phyloP scores from a whole-genome alignment of 1,284 basidiomycete genomes.

The Marasmius fiardii region DNA sequence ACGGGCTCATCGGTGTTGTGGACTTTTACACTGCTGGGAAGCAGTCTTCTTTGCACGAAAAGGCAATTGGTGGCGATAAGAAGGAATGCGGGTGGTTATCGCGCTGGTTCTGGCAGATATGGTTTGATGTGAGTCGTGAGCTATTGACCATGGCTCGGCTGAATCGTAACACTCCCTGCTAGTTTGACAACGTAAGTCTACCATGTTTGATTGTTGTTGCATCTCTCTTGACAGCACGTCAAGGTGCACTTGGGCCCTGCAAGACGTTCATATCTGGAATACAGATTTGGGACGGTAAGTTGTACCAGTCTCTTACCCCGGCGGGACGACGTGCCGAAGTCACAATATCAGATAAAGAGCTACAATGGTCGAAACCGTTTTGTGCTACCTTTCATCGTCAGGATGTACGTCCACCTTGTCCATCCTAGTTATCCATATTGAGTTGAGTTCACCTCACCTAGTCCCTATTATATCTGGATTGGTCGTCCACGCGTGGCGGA shows the following conservation, averaged over 20 bases:
- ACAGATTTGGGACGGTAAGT: conserved; percentile 71
- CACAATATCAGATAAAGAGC: conserved; percentile 45
- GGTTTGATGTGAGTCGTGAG: conserved; percentile 71
- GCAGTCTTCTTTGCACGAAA: conserved; percentile 52
- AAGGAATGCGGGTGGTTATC: conserved; percentile 73
- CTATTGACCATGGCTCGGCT: conserved; percentile 2
- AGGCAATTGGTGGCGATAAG: conserved; percentile 67
- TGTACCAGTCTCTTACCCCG: too few relatives aligned
- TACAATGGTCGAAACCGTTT: conserved; percentile 78
- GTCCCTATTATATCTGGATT: conserved; percentile 77
- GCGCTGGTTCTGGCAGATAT: conserved; percentile 81
- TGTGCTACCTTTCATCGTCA: conserved; percentile 64
- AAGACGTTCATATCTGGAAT: conserved; percentile 74
- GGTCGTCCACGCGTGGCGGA: conserved; percentile 69
- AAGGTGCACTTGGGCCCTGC: conserved; percentile 56
- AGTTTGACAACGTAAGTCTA: background rate
- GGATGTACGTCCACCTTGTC: conserved; percentile 45
- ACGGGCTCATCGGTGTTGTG: conserved; percentile 69
- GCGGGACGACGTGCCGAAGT: conserved; percentile 5
- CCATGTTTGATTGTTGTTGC: background rate
- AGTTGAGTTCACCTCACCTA: conserved; percentile 19
- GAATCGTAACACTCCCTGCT: background rate
- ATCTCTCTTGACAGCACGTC: background rate
- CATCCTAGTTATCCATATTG: background rate
- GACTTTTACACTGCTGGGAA: conserved; percentile 80